Evolutionary conservation across 2,329 filamentous ascomycete genomes (phyloP).

Genomic region (Pseudogymnoascus sp.): DNA sequence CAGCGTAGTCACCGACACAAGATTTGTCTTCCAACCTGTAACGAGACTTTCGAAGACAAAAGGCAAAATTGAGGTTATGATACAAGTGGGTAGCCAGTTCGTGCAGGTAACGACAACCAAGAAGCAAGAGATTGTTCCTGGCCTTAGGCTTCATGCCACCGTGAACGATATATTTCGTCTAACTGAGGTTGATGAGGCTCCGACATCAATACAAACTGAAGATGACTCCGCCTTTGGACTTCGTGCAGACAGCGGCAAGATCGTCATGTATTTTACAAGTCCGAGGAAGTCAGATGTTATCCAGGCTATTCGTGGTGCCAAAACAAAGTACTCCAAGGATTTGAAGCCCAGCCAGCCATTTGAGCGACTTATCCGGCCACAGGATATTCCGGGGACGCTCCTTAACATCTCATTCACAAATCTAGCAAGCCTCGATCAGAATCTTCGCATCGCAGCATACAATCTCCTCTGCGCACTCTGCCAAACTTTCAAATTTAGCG

Average conservation of each 20-base stretch:
- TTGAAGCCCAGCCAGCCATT: slow-evolving; percentile 51
- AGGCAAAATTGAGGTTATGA: slow-evolving; percentile 61
- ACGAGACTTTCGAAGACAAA: slow-evolving; percentile 60
- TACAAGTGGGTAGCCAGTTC: slow-evolving; percentile 62
- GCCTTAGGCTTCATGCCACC: slow-evolving; percentile 52
- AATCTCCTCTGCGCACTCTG: slow-evolving; percentile 61
- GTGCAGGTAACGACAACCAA: slow-evolving; percentile 62
- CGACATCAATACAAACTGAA: slow-evolving; percentile 55
- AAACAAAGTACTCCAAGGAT: slow-evolving; percentile 58
- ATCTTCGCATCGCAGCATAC: slow-evolving; percentile 56
- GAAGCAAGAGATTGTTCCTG: slow-evolving; percentile 60
- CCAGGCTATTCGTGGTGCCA: slow-evolving; percentile 54
- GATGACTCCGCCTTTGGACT: slow-evolving; percentile 62
- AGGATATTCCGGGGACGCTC: slow-evolving; percentile 63
- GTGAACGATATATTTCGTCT: slow-evolving; percentile 65
- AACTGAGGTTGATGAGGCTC: slow-evolving; percentile 59
- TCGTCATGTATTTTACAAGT: slow-evolving; percentile 65
- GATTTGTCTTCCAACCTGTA: slow-evolving; percentile 58
- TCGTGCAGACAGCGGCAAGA: slow-evolving; percentile 60
- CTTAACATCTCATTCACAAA: slow-evolving; percentile 62
- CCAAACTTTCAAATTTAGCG: slow-evolving; percentile 58
- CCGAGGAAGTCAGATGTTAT: slow-evolving; percentile 56
- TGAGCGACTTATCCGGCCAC: slow-evolving; percentile 58
- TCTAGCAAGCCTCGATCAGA: slow-evolving; percentile 52
- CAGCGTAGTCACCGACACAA: slow-evolving; percentile 58